These are phyloP conservation scores for Strobilomyces echinocephalus DNA, from an alignment of 768 basidiomycete species.

Conservation along the genomic window DNA sequence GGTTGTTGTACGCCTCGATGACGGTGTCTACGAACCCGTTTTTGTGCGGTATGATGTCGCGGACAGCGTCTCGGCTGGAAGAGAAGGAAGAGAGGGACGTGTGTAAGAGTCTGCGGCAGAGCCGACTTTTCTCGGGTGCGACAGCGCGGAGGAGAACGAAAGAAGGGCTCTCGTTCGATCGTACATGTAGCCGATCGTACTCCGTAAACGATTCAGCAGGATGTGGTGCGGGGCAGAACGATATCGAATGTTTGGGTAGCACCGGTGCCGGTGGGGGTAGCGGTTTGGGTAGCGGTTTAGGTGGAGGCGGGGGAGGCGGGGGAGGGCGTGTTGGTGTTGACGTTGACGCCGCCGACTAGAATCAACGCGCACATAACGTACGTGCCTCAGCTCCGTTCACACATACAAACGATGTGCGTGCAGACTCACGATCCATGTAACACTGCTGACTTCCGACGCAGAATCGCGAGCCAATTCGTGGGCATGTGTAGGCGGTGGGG, in stretches of 20 bases:
- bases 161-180: slow-evolving; percentile 17
- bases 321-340: too few relatives aligned
- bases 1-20: slow-evolving; percentile 33
- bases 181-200: slow-evolving; percentile 24
- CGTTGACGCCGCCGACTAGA: slow-evolving; percentile 6
- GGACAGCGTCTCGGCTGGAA: slow-evolving; percentile 11
- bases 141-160: slow-evolving; percentile 20
- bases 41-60: slow-evolving; percentile 27
- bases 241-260: slow-evolving; percentile 8
- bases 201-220: slow-evolving; percentile 29
- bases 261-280: not conserved
- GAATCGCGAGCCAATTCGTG: slow-evolving; percentile 1
- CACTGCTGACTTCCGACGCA: slow-evolving; percentile 2
- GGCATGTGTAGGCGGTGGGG: not conserved
- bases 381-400: not conserved
- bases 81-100: slow-evolving; percentile 29
- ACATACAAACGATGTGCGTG: not conserved
- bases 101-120: slow-evolving; percentile 26
- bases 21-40: slow-evolving; percentile 37
- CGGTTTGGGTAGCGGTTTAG: too few relatives aligned
- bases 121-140: slow-evolving; percentile 18
- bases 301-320: too few relatives aligned
- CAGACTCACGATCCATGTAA: slow-evolving; percentile 18
- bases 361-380: not conserved
- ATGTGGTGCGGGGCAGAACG: slow-evolving; percentile 22